Evolutionary conservation across 495 filamentous ascomycete genomes (phyloP), one percentile per base, ranked within the genome.

Genomic region (Penicillium simplicissimum): DNA sequence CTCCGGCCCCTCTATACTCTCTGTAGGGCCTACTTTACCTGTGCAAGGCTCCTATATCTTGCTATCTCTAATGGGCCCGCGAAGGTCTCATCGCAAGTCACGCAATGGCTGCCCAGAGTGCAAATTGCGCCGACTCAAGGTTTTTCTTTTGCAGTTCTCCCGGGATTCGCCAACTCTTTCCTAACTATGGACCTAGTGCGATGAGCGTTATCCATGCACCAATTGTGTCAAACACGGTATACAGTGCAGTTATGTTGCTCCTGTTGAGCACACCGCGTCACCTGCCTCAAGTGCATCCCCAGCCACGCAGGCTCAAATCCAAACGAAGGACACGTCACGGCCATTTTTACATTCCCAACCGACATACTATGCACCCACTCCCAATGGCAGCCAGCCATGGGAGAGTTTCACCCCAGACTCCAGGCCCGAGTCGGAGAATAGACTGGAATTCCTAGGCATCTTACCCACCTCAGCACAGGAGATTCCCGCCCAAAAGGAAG

Each of bases 31-130:
- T 23, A 36, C 31, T 38, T 38, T 17, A 11, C 7, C 36, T 28
- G 17, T 13, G 35, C 43, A 13, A 21, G 17, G 13, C 10, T 13
- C 31, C 14, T 38, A 19, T n/a, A 6, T 14, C 9, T 19, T 59
- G 37, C 40, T 40, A 10, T 51, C 14, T 55, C 55, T 23, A 52
- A 71, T 68, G 68, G 66, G 62, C 4, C 68, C 68, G 15, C 60
- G 69, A 1, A 68, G 67, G 55, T 59, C 67, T 8, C 69, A 70
- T 61, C 67, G 63, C 2, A 72, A 72, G 53, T 68, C 65, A 4
- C 65, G 69, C 4, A 72, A 70, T 52, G 69, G 69, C n/a, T 72
- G 69, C 43, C 58, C 61, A 2, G 59, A 70, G 43, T 72, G 69
- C 43, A 72, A 72, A 31, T 21, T 33, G 14, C 62, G 69, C 35